Evolutionary conservation across 2,329 filamentous ascomycete species (phyloP), one percentile per base, ranked within the genome.

Genomic region (Cordyceps javanica): DNA sequence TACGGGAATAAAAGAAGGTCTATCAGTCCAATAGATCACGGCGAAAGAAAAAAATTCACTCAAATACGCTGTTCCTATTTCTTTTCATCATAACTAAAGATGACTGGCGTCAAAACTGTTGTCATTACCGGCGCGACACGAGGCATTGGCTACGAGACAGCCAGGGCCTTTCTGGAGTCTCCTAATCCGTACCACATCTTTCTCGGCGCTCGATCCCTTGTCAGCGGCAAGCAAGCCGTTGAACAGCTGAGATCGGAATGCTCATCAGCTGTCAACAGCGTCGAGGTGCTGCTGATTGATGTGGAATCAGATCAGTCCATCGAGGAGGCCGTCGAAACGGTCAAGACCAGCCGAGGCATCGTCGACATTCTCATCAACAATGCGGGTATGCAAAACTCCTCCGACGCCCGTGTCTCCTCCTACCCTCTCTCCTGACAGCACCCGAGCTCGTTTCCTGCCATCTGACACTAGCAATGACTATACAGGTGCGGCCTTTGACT

Each of bases 101-200:
- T 53, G 36, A 11, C 26, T 14, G 36, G 14, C 13, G 46, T 60
- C 54, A 67, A 65, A 61, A 66, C 67, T 42, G 70, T 82, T 59
- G 66, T 85, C 23, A 68, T 86, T 60, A 86, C 83, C 2, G 83
- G 83, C 36, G 82, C 74, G 59, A 86, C 84, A 62, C 84, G 78
- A 0, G 83, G 83, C n/a, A 76, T 88, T 19, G 85, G 85, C 3
- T 79, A 77, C 38, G 78, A 87, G 62, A 76, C 74, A 7, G 77
- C 85, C 51, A 83, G 79, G 60, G 77, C 80, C 1, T 70, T 87
- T 0, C 70, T 75, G 44, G 61, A 70, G 13, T 82, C 82, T 0
- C 34, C 66, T 0, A 70, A 69, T 10, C 16, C 75, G 2, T 86
- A 86, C 65, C 72, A 77, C 11, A 73, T 88, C 58, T 65, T 86